A percentile compares a stretch with the other conserved stretches of the same genome.
phyloP scores from a whole-genome alignment of 805 yeast species.

The Candida sithepensis region DNA sequence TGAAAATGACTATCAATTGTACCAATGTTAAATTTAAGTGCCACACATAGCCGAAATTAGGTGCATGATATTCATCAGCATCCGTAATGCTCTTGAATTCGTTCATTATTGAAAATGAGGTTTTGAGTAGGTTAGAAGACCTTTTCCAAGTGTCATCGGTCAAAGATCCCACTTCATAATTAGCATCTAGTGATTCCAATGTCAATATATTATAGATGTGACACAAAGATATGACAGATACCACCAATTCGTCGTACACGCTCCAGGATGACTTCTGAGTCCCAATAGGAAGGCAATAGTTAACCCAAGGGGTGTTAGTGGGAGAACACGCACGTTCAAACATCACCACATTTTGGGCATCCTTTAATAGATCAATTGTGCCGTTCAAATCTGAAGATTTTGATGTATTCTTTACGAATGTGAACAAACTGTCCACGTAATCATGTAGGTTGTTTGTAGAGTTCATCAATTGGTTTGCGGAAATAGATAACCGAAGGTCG shows the following conservation, averaged over 20 bases:
- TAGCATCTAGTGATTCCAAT: constrained; percentile 9
- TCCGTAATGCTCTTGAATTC: constrained; percentile 10
- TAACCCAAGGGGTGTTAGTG: constrained; percentile 17
- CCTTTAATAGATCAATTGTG: constrained; percentile 8
- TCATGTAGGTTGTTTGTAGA: constrained; percentile 22
- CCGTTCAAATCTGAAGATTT: background rate
- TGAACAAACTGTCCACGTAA: constrained; percentile 22
- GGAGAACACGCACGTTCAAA: constrained; percentile 2
- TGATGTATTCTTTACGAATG: background rate
- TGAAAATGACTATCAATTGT: constrained; percentile 24
- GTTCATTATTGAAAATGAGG: constrained; percentile 18
- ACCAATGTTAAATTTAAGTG: constrained; percentile 18
- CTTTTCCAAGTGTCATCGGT: constrained; percentile 23
- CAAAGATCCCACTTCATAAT: constrained; percentile 5
- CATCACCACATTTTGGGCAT: constrained; percentile 7
- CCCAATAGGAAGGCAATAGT: constrained; percentile 2
- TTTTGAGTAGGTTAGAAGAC: constrained; percentile 19
- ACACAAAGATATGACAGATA: constrained; percentile 15
- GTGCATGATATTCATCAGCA: constrained; percentile 3
- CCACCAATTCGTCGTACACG: constrained; percentile 24
- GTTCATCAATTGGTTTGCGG: constrained; percentile 18
- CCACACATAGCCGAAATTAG: constrained; percentile 9
- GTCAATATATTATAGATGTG: constrained; percentile 17
- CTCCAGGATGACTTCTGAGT: constrained; percentile 14
- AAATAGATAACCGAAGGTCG: constrained; percentile 16